Base-by-base conservation (phyloP, 1,284 basidiomycete genomes). In the Boletus sp. region DNA sequence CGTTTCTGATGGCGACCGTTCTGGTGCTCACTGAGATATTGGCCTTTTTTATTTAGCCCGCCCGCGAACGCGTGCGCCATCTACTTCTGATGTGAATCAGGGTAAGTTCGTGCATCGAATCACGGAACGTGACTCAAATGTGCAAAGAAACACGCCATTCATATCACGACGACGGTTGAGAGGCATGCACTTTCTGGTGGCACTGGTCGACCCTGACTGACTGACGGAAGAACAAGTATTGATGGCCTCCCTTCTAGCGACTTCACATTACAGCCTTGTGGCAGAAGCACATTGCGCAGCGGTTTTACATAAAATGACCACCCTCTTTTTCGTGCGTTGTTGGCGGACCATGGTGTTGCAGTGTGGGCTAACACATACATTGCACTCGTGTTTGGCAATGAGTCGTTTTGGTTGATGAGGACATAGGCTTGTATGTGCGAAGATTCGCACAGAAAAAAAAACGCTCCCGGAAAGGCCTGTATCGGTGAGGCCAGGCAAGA, bases 201-300 rank as follows among this genome's bases (percentile, higher is more conserved):
- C 47, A 35, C 59, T 22, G 48, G 31, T 42, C 7, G 43, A 57
- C 65, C 65, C 65, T 69, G 64, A 66, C 54, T 42, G 35, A 36
- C 29, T 46, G 31, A 35, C 36, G 47, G 51, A 53, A 49, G 50
- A 50, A 51, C 16, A 36, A 24, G 2, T 0, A n/a, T n/a, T 29
- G 15, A 50, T 47, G 35, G 24, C 57, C 44, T 53, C 48, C 31
- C 55, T 63, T 50, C 33, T n/a, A n/a, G 45, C 41, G 37, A 48
- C 33, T 48, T 62, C 65, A 62, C 53, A 58, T 56, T 16, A 39
- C 44, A 39, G 12, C 58, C 24, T 35, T 63, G 61, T 59, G 67
- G 57, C 57, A 61, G 52, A 57, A 46, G 49, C 65, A 51, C 65
- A 50, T 59, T 51, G 46, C 11, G 11, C 31, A 36, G 35, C 20